Evolutionary conservation across 352 stramenopile genomes (phyloP).

Genomic region (Phytopythium boreale): DNA sequence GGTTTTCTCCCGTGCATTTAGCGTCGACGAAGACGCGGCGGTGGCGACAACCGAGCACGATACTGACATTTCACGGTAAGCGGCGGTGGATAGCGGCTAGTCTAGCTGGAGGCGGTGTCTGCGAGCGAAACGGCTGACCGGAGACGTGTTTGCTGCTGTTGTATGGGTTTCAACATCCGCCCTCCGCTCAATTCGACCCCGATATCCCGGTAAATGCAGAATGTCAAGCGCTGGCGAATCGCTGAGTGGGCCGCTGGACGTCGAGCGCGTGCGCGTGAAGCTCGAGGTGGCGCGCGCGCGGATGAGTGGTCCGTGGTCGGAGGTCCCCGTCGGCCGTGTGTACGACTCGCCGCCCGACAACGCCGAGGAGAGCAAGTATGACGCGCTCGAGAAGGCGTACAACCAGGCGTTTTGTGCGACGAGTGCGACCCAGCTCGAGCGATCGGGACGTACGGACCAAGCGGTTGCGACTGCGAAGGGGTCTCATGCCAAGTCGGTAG

Average conservation of each 20-base stretch:
- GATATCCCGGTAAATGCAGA: neutral
- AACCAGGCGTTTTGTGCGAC: constrained; percentile 39
- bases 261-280: constrained; percentile 36
- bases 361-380: constrained; percentile 32
- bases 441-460: neutral
- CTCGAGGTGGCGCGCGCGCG: constrained; percentile 35
- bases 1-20: neutral
- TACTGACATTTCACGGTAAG: neutral
- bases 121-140: no score
- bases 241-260: constrained; percentile 15
- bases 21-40: neutral
- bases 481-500: neutral
- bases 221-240: neutral
- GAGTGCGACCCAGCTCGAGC: neutral
- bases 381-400: constrained; percentile 62
- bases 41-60: neutral
- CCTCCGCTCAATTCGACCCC: no score
- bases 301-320: constrained; percentile 17
- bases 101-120: no score
- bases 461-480: neutral
- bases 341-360: constrained; percentile 47
- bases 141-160: no score
- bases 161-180: no score
- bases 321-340: constrained; percentile 48
- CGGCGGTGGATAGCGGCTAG: neutral